These are phyloP conservation scores for Xylariaceae sp. DNA, from an alignment of 2,329 filamentous ascomycete genomes.

Conservation along the genomic window DNA sequence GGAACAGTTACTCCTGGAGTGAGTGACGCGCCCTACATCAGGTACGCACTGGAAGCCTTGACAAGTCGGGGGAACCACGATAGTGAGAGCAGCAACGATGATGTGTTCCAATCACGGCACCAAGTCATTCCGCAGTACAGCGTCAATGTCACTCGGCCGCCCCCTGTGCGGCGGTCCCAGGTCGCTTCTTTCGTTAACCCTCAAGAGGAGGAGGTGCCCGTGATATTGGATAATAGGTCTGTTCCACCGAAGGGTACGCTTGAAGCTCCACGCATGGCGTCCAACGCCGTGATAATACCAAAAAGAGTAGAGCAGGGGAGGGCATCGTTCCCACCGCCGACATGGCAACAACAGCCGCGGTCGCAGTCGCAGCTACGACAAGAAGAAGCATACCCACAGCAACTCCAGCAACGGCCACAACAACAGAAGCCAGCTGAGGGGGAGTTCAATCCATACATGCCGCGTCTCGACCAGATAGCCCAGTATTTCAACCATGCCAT, in stretches of 20 bases:
- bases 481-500: conserved; percentile 8
- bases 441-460: neutral
- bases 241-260: neutral
- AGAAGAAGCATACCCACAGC: too few relatives aligned
- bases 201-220: conserved; percentile 8
- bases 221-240: conserved; percentile 1
- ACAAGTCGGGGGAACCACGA: conserved; percentile 50
- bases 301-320: neutral
- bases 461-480: conserved; percentile 7
- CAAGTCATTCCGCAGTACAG: conserved; percentile 20
- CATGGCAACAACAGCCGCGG: too few relatives aligned
- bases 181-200: conserved; percentile 2
- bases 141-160: conserved; percentile 7
- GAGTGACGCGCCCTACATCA: conserved; percentile 82
- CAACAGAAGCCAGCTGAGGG: neutral
- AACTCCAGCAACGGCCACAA: too few relatives aligned
- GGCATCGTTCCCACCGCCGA: too few relatives aligned
- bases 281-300: neutral
- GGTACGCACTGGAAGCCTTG: conserved; percentile 82
- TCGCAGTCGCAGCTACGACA: too few relatives aligned
- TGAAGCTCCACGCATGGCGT: neutral
- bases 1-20: conserved; percentile 65
- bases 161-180: conserved; percentile 7
- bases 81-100: conserved; percentile 19
- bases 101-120: conserved; percentile 15